Base-by-base conservation (phyloP, 495 filamentous ascomycete species). In the Penicillium coffeae region DNA sequence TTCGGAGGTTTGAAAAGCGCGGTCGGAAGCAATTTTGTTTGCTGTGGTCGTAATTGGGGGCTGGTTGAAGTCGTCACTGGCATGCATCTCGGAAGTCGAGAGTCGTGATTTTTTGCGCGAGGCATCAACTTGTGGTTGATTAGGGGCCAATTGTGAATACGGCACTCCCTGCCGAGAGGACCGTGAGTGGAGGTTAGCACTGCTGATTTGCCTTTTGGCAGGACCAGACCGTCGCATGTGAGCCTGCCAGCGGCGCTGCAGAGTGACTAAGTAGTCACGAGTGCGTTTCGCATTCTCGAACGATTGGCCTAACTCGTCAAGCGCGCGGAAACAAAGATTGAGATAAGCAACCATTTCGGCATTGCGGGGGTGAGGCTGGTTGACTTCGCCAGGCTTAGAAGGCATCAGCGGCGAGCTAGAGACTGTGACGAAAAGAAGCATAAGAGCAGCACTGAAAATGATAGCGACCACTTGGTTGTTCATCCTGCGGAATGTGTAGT, bases 391-490 rank as follows among this genome's bases (percentile, higher is more conserved):
- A 1, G 50, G 52, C 21, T 54, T 60, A 21, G 41, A 45, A 18
- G 57, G 59, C 13, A 60, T 52, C 3, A 59, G 33, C 1, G 67
- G 51, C 1, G 69, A 68, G 34, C 60, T 64, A 1, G 72, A 73
- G 14, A 73, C 69, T 1, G 72, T 73, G 38, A 73, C 66, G 34
- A 73, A 75, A 3, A 75, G 66, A 1, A 75, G 64, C 62, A 75
- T 75, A 10, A 75, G 56, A 0, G 75, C 70, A 8, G 75, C 72
- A 37, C 73, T 75, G 59, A 76, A 78, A 10, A 74, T 75, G 19
- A 78, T 74, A 10, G 70, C 66, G 4, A 78, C 74, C 1, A 71
- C 71, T 49, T 76, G 70, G 48, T 74, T 75, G 56, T 74, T 76
- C 64, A 76, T 75, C 27, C 71, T 60, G 19, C 75, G 69, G 57